A percentile compares a stretch with the other conserved stretches of the same genome.
Conservation (phyloP, 805 yeast species). For the Saccharomyces cerevisiae region DNA sequence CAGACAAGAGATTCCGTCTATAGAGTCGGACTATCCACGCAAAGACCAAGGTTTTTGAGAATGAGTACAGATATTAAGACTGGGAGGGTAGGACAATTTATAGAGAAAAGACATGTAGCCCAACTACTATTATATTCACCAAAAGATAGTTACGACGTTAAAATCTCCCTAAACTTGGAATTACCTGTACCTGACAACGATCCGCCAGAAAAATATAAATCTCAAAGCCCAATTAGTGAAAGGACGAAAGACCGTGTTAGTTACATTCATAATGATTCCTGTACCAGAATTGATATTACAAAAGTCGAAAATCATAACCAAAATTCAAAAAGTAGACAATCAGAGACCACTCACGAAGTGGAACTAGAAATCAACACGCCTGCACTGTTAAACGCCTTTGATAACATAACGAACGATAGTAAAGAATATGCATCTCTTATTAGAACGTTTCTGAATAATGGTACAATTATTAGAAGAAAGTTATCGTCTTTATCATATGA, state of each 20-base stretch:
- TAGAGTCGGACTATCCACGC: slow-evolving; percentile 54
- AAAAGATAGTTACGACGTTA: slow-evolving; percentile 64
- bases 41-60: slow-evolving; percentile 55
- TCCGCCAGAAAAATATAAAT: slow-evolving; percentile 46
- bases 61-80: slow-evolving; percentile 62
- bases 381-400: slow-evolving; percentile 35
- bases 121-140: slow-evolving; percentile 69
- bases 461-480: slow-evolving; percentile 38
- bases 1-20: slow-evolving; percentile 57
- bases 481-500: slow-evolving; percentile 28
- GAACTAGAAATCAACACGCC: slow-evolving; percentile 46
- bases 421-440: slow-evolving; percentile 51
- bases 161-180: slow-evolving; percentile 72
- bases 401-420: slow-evolving; percentile 37
- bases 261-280: slow-evolving; percentile 65
- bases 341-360: slow-evolving; percentile 34
- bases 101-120: slow-evolving; percentile 66
- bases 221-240: slow-evolving; percentile 45
- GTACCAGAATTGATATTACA: slow-evolving; percentile 66
- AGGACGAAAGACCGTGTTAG: slow-evolving; percentile 69
- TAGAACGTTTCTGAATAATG: slow-evolving; percentile 51
- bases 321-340: slow-evolving; percentile 19
- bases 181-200: slow-evolving; percentile 50
- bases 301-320: slow-evolving; percentile 36
- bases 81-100: slow-evolving; percentile 56